Evolutionary conservation across 1,284 basidiomycete species (phyloP).

Genomic region (Trichosporon asahii): DNA sequence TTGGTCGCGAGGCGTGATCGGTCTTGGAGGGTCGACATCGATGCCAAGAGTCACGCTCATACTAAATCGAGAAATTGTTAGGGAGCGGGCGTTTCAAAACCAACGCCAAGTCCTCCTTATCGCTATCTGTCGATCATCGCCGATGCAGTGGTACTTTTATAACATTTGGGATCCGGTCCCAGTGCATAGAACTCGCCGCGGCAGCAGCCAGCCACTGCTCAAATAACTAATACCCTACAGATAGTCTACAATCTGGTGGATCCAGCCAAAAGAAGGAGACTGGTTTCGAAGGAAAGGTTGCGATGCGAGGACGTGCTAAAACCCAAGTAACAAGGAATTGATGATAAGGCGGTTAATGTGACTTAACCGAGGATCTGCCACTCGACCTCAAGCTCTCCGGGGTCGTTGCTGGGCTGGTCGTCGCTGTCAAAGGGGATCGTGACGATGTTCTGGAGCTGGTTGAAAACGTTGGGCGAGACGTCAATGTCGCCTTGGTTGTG

Average conservation of each 20-base stretch:
- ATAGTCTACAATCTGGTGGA: not conserved
- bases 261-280: conserved; percentile 1
- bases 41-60: not conserved
- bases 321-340: conserved; percentile 12
- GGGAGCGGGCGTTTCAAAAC: not conserved
- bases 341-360: not conserved
- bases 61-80: not conserved
- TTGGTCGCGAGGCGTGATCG: not conserved
- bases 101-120: not conserved
- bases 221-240: not conserved
- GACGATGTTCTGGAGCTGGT: conserved; percentile 55
- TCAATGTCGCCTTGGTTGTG: conserved; percentile 62
- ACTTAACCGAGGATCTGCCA: conserved; percentile 52
- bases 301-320: conserved; percentile 1
- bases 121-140: not conserved
- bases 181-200: conserved; percentile 5
- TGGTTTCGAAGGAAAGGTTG: not conserved
- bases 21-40: not conserved
- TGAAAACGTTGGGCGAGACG: conserved; percentile 72
- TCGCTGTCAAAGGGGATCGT: conserved; percentile 7
- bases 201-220: conserved; percentile 10
- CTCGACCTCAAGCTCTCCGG: conserved; percentile 33
- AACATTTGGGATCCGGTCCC: conserved; percentile 9
- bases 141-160: not conserved
- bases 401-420: conserved; percentile 5